Evolutionary conservation across 2,329 filamentous ascomycete genomes (phyloP).

Genomic region (Aspergillus fumigatus): DNA sequence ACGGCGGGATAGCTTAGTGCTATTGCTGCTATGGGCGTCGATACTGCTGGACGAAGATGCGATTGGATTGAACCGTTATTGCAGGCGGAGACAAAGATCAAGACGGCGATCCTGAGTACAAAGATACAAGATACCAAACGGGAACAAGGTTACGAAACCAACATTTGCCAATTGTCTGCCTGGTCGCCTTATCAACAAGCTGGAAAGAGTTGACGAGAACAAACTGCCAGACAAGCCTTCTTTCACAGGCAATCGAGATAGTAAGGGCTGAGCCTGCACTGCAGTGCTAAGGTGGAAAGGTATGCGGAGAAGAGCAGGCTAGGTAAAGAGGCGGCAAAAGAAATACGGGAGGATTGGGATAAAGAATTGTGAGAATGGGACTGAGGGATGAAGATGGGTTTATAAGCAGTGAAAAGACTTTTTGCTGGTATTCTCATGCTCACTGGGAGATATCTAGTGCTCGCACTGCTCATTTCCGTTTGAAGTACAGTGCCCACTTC

Average conservation of each 20-base stretch:
- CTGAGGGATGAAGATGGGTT: not conserved
- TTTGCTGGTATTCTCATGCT: not conserved
- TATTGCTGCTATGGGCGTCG: constrained; percentile 9
- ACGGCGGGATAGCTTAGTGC: constrained; percentile 6
- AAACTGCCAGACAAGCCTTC: not conserved
- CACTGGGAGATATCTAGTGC: not conserved
- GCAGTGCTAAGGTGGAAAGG: not conserved
- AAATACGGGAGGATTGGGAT: not conserved
- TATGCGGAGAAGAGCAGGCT: not conserved
- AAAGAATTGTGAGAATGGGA: not conserved
- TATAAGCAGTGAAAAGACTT: not conserved
- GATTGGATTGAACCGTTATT: not conserved
- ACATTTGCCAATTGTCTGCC: constrained; percentile 11
- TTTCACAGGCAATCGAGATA: constrained; percentile 5
- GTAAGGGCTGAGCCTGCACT: not conserved
- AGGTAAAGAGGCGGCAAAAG: not conserved
- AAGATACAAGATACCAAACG: not conserved
- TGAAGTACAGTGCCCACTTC: not conserved
- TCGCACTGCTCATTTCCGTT: not conserved
- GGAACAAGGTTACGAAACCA: constrained; percentile 10
- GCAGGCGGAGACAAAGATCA: constrained; percentile 6
- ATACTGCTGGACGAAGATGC: not conserved
- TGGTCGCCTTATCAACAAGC: constrained; percentile 13
- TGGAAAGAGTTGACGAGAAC: not conserved
- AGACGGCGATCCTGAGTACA: constrained; percentile 10